Evolutionary conservation across 352 stramenopile genomes (phyloP).

Genomic region (Phytophthora foliorum): DNA sequence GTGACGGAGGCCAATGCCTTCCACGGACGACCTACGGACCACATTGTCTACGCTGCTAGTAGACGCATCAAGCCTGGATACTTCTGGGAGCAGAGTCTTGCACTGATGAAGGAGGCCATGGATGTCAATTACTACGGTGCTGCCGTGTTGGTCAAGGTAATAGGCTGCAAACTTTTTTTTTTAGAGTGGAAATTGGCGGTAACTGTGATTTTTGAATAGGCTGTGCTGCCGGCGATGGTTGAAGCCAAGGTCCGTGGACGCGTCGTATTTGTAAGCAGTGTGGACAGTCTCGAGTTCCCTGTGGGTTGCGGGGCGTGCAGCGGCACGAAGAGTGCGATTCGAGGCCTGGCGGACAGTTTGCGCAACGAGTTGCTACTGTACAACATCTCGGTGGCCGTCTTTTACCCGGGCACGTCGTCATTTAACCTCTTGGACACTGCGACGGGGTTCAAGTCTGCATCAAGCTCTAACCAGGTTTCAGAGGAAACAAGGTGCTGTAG

Average conservation of each 20-base stretch:
- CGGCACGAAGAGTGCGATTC: conserved; percentile 91
- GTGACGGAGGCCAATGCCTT: conserved; percentile 68
- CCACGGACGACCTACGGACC: conserved; percentile 64
- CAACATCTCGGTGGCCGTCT: conserved; percentile 86
- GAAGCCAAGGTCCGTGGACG: conserved; percentile 46
- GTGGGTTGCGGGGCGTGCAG: conserved; percentile 92
- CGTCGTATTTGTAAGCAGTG: conserved; percentile 71
- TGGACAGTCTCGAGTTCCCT: conserved; percentile 57
- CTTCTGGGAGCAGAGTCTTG: conserved; percentile 66
- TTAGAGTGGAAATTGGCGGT: not conserved
- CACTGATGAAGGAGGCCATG: conserved; percentile 52
- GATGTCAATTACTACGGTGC: conserved; percentile 72
- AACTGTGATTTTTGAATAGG: conserved; percentile 24
- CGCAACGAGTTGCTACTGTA: conserved; percentile 78
- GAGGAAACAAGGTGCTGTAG: conserved; percentile 20
- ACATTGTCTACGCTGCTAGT: conserved; percentile 64
- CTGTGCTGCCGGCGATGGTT: conserved; percentile 70
- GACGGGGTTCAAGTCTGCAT: conserved; percentile 7
- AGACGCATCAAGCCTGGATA: conserved; percentile 42
- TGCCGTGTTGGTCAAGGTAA: conserved; percentile 66
- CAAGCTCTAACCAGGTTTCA: conserved; percentile 1
- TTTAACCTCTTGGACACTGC: conserved; percentile 33
- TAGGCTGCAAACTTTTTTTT: not conserved
- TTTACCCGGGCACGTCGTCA: conserved; percentile 85
- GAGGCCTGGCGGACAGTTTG: conserved; percentile 93